Conservation (phyloP, 2,329 filamentous ascomycete species). For the Phaeoacremonium minimum region DNA sequence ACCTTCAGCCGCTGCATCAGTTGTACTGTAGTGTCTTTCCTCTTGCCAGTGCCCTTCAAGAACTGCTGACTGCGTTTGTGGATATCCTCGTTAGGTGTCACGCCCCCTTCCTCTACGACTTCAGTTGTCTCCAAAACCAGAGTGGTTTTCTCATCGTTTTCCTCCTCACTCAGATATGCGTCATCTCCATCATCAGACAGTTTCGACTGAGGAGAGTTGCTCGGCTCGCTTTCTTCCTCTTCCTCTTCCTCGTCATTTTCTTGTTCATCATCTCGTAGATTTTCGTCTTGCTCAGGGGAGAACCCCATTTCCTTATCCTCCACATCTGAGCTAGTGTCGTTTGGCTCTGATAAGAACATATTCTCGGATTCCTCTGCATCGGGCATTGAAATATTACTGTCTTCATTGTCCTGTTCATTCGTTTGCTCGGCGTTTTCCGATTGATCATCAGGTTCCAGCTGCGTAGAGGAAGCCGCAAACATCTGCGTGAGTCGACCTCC, state of each 20-base stretch:
- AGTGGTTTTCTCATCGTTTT: constrained; percentile 41
- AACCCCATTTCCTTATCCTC: constrained; percentile 16
- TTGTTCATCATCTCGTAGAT: constrained; percentile 12
- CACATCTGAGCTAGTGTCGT: constrained; percentile 14
- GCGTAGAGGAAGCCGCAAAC: constrained; percentile 28
- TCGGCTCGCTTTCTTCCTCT: constrained; percentile 5
- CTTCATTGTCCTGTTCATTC: constrained; percentile 8
- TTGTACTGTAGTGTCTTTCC: constrained; percentile 54
- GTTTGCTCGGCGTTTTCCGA: constrained; percentile 11
- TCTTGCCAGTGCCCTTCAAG: constrained; percentile 48
- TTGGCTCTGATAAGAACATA: constrained; percentile 5
- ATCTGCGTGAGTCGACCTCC: constrained; percentile 37
- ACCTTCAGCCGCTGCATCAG: constrained; percentile 42
- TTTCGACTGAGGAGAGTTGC: too few species aligned
- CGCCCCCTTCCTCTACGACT: constrained; percentile 14
- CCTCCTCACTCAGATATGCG: constrained; percentile 48
- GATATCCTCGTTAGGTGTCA: constrained; percentile 26
- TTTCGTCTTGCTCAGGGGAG: constrained; percentile 19
- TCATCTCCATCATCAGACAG: constrained; percentile 20
- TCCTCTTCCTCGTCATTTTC: constrained; percentile 13
- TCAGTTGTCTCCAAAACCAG: constrained; percentile 14
- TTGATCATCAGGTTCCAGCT: not conserved
- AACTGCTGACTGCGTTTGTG: constrained; percentile 36
- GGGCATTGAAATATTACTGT: constrained; percentile 10
- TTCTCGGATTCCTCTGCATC: constrained; percentile 3